Conservation (phyloP, 2,329 filamentous ascomycete species). For the Cladosporium phlei region DNA sequence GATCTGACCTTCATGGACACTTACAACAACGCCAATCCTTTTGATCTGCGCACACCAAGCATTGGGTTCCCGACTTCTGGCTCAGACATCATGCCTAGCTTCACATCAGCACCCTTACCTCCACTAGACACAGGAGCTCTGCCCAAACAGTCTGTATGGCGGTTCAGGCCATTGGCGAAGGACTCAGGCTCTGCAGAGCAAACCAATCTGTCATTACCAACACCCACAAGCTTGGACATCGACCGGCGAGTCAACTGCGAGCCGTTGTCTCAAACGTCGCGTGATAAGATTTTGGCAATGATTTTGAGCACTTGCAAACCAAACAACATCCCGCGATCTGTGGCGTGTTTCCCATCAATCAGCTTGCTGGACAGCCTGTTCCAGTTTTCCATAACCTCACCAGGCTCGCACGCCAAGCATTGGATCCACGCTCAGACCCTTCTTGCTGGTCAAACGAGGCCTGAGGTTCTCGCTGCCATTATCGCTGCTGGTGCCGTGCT, state of each 20-base stretch:
- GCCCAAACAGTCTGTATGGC: constrained; percentile 42
- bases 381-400: constrained; percentile 56
- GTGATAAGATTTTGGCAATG: constrained; percentile 60
- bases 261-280: constrained; percentile 37
- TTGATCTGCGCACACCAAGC: constrained; percentile 33
- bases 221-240: constrained; percentile 34
- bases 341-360: constrained; percentile 58
- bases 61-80: constrained; percentile 30
- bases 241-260: constrained; percentile 40
- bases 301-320: constrained; percentile 56
- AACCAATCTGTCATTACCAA: constrained; percentile 38
- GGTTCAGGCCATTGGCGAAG: constrained; percentile 38
- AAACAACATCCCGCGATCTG: constrained; percentile 48
- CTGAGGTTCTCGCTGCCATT: constrained; percentile 58
- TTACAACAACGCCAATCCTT: constrained; percentile 42
- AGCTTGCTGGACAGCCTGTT: constrained; percentile 58
- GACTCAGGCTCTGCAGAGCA: constrained; percentile 33
- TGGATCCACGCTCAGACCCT: constrained; percentile 62
- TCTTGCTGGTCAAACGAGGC: constrained; percentile 50
- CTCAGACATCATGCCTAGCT: constrained; percentile 32
- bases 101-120: constrained; percentile 29
- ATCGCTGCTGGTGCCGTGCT: constrained; percentile 57
- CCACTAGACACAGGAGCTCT: constrained; percentile 33
- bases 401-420: constrained; percentile 52
- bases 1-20: constrained; percentile 43